These are phyloP conservation scores for Penicillium pulvis DNA, from an alignment of 495 filamentous ascomycete species.

Conservation along the genomic window DNA sequence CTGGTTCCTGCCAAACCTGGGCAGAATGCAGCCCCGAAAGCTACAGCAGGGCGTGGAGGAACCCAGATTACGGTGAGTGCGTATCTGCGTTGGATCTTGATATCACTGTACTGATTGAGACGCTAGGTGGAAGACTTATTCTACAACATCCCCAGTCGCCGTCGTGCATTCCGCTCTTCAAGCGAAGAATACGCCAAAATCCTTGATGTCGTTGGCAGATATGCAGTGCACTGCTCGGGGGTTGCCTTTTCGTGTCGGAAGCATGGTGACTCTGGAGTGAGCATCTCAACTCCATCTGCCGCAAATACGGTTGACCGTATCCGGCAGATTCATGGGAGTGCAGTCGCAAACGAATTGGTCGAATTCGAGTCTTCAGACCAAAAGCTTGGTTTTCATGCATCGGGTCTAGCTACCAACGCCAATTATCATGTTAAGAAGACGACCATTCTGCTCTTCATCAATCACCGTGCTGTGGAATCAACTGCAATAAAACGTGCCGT, in stretches of 20 bases:
- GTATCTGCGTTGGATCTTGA: neutral
- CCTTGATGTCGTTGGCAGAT: constrained; percentile 89
- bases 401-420: constrained; percentile 85
- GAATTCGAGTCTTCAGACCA: constrained; percentile 72
- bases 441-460: constrained; percentile 90
- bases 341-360: constrained; percentile 87
- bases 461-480: constrained; percentile 95
- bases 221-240: constrained; percentile 89
- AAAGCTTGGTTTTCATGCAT: constrained; percentile 79
- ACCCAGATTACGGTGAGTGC: constrained; percentile 85
- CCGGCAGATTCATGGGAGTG: constrained; percentile 82
- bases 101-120: neutral
- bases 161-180: constrained; percentile 85
- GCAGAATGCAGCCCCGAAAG: constrained; percentile 83
- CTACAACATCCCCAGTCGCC: constrained; percentile 89
- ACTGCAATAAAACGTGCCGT: constrained; percentile 84
- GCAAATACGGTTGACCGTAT: constrained; percentile 80
- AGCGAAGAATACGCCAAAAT: constrained; percentile 99
- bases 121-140: constrained; percentile 90
- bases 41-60: constrained; percentile 85
- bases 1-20: constrained; percentile 88
- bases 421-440: constrained; percentile 96
- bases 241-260: constrained; percentile 98
- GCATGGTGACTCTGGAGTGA: constrained; percentile 80
- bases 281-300: constrained; percentile 73